Evolutionary conservation across 129 eudicot species (phyloP), one percentile per base, ranked within the genome.

Genomic region (Scalesia atractyloides): DNA sequence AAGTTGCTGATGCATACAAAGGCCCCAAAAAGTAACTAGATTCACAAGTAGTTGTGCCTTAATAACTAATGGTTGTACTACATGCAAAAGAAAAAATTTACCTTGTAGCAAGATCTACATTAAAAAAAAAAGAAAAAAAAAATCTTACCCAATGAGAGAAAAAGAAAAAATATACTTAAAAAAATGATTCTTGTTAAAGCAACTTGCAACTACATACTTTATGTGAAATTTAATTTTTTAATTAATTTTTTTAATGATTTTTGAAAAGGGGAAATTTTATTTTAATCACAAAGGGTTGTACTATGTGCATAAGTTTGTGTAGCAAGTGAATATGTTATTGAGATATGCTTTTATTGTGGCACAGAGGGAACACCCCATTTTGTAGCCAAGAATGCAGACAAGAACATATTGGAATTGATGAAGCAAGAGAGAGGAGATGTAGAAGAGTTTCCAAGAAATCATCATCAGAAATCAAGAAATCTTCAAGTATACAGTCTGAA

Each of bases 301-400:
- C 68, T 16, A 43, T 59, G 60, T 73, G 69, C 69, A 15, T 39
- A 1, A 5, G 12, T 54, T 3, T 56, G 20, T 71, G 76, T 56
- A 41, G 41, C 53, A 17, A 37, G 15, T 19, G 18, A 9, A 16
- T 47, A 33, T 11, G 9, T 17, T 18, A 15, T 11, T 37, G 51
- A 22, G 15, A 14, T 60, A 13, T 64, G 5, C 13, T 7, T 12
- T 52, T 56, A 71, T 56, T 71, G 75, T 71, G 66, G 78, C 82
- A 65, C 93, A 90, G 96, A 82, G 96, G 96, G 51, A 78, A 87
- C 48, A 85, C 96, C 22, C 93, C 96, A 70, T 90, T 87, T 76
- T 90, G 96, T 76, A 90, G 96, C 82, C 87, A 87, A 73, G 96
- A 90, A 37, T 90, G 96, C 80, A 84, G 96, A 64, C 96, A 90